Conservation (phyloP, 2,329 filamentous ascomycete species). For the Geoglossum cookeanum region DNA sequence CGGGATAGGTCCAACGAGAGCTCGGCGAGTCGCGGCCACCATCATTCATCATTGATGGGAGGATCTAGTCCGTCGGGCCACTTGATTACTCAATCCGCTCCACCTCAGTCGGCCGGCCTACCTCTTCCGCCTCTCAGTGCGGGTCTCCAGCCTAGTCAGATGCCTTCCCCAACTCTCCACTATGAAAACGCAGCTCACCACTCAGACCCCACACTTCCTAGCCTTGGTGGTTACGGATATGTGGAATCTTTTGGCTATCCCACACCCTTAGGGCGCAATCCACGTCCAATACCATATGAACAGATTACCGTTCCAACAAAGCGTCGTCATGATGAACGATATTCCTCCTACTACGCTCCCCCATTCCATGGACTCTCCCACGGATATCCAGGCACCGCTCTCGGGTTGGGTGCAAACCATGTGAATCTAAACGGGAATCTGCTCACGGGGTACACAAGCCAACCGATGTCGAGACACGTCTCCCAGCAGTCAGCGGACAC, state of each 20-base stretch:
- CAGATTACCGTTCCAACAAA: background rate
- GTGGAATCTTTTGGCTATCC: background rate
- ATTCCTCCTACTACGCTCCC: background rate
- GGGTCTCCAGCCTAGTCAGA: background rate
- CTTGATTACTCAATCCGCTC: background rate
- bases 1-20: background rate
- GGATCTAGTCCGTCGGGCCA: background rate
- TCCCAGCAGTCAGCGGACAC: conserved; percentile 22
- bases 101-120: background rate
- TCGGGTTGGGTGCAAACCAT: conserved; percentile 7
- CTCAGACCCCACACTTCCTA: background rate
- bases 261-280: background rate
- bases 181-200: background rate
- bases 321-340: background rate
- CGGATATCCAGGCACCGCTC: background rate
- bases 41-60: background rate
- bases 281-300: background rate
- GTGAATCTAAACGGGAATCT: conserved; percentile 11
- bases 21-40: background rate
- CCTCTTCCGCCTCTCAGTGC: background rate
- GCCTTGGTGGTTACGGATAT: background rate
- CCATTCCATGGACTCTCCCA: background rate
- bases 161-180: background rate
- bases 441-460: conserved; percentile 26
- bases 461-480: conserved; percentile 30